Percentiles rank a stretch among this genome's conserved stretches.
These are phyloP conservation scores for Dillenia suffruticosa DNA, from an alignment of 164 flowering plant genomes.

Conservation along the genomic window DNA sequence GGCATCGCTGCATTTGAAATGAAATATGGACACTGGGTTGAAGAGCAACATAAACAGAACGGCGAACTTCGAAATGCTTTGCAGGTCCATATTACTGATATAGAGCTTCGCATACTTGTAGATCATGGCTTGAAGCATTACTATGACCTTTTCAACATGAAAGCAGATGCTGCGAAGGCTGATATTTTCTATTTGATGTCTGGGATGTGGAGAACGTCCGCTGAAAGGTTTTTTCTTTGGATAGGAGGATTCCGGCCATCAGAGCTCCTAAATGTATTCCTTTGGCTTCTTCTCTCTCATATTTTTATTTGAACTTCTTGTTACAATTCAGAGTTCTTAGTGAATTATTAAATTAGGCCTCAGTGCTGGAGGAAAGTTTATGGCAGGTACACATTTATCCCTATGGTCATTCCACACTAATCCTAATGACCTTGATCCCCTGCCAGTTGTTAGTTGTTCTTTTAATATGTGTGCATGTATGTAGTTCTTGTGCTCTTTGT, in stretches of 20 bases:
- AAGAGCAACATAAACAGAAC: conserved; percentile 61
- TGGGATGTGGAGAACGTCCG: conserved; percentile 86
- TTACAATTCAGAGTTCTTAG: neutral
- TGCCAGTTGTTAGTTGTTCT: too few relatives aligned
- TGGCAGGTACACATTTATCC: too few relatives aligned
- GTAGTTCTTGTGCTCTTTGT: too few relatives aligned
- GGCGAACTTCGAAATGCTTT: conserved; percentile 59
- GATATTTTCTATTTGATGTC: conserved; percentile 90
- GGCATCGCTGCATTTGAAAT: conserved; percentile 73
- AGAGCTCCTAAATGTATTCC: conserved; percentile 71
- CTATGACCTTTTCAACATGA: conserved; percentile 71
- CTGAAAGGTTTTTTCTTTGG: conserved; percentile 92
- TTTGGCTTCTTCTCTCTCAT: too few relatives aligned
- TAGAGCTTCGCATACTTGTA: conserved; percentile 61
- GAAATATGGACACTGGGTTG: conserved; percentile 83
- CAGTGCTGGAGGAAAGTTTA: too few relatives aligned
- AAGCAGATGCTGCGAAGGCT: conserved; percentile 66
- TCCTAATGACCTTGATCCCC: too few relatives aligned
- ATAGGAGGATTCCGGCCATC: conserved; percentile 98
- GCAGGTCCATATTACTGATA: conserved; percentile 45
- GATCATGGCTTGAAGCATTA: conserved; percentile 69
- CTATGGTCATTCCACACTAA: too few relatives aligned
- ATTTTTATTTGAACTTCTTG: too few relatives aligned
- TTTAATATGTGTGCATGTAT: too few relatives aligned
- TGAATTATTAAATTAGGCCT: neutral